Conservation (phyloP, 2,329 filamentous ascomycete species). For the Xylaria sp. region DNA sequence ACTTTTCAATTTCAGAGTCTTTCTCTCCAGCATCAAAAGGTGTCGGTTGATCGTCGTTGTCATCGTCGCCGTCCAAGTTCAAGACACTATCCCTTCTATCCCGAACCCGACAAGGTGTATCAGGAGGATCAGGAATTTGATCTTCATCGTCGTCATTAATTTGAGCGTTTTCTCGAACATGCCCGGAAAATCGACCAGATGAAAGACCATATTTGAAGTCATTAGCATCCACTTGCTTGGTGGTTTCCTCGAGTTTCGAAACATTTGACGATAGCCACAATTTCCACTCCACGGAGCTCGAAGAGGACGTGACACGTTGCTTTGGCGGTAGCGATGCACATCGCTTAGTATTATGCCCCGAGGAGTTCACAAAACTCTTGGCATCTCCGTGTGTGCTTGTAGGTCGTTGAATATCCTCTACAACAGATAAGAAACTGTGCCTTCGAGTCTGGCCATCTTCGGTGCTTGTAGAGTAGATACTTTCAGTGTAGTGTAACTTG, state of each 20-base stretch:
- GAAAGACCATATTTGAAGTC: conserved; percentile 38
- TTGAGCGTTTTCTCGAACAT: conserved; percentile 63
- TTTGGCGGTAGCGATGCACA: conserved; percentile 40
- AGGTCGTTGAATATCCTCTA: conserved; percentile 38
- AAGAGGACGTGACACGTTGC: conserved; percentile 50
- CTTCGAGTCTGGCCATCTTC: conserved; percentile 36
- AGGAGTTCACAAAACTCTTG: conserved; percentile 51
- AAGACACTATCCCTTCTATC: background rate
- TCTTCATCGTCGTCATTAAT: conserved; percentile 56
- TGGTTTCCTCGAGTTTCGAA: conserved; percentile 57
- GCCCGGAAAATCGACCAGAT: conserved; percentile 49
- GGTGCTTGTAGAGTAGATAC: conserved; percentile 59
- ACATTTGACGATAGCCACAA: conserved; percentile 64
- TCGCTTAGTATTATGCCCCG: conserved; percentile 45
- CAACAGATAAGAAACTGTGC: conserved; percentile 29
- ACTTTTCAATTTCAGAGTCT: background rate
- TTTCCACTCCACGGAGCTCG: conserved; percentile 63
- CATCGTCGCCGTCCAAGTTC: conserved; percentile 1
- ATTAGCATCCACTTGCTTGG: conserved; percentile 22
- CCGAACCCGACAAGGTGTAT: conserved; percentile 4
- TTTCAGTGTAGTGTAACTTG: conserved; percentile 58
- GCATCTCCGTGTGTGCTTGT: conserved; percentile 49
- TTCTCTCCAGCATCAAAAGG: conserved; percentile 33
- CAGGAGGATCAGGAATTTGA: background rate
- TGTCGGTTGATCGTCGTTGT: conserved; percentile 20